phyloP scores from a whole-genome alignment of 805 yeast species.

The Saccharomyces jurei region DNA sequence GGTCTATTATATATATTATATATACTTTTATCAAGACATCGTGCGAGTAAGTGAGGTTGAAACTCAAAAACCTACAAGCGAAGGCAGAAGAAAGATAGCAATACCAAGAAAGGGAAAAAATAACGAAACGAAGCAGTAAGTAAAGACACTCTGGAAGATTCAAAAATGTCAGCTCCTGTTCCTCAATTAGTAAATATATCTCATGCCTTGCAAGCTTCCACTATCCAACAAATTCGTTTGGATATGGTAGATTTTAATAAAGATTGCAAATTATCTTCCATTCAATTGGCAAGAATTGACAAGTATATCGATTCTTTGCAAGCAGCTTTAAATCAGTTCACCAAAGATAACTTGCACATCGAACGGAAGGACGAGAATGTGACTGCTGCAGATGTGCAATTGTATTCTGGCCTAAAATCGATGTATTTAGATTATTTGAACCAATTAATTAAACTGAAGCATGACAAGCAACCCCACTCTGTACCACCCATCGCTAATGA shows the following conservation, averaged over 20 bases:
- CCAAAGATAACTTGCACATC: constrained; percentile 25
- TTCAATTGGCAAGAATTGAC: constrained; percentile 14
- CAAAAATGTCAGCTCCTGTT: constrained; percentile 18
- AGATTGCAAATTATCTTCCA: constrained; percentile 6
- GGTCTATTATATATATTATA: neutral
- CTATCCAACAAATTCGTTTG: constrained; percentile 23
- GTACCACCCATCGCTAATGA: neutral
- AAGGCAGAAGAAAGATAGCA: neutral
- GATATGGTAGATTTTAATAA: constrained; percentile 18
- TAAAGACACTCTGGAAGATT: neutral
- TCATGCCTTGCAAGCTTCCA: constrained; percentile 25
- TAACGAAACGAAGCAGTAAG: neutral
- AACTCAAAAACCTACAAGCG: neutral
- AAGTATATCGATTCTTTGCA: constrained; percentile 18
- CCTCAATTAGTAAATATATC: constrained; percentile 28
- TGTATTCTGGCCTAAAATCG: constrained; percentile 23
- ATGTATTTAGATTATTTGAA: constrained; percentile 28
- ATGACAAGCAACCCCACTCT: constrained; percentile 5
- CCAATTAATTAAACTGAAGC: constrained; percentile 17
- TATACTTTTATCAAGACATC: neutral
- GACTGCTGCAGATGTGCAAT: constrained; percentile 23
- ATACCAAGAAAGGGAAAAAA: neutral
- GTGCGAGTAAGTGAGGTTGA: neutral
- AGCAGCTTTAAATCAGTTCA: constrained; percentile 18
- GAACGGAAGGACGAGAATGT: constrained; percentile 15